Conservation (phyloP, 2,329 filamentous ascomycete genomes). For the Aspergillus cejpii region DNA sequence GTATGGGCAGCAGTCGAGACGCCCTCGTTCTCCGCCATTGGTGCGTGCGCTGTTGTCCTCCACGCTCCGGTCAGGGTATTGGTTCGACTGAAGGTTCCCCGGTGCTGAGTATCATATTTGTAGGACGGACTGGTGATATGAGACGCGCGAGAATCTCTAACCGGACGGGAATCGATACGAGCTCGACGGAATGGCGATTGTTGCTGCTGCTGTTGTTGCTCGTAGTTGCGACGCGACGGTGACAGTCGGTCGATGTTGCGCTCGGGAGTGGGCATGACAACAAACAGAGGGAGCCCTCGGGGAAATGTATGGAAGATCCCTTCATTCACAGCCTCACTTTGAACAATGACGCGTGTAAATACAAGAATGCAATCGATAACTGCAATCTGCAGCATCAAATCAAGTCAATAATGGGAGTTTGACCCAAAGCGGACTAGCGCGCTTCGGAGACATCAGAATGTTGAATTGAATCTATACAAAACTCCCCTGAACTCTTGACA, state of each 20-base stretch:
- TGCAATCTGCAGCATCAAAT: constrained; percentile 5
- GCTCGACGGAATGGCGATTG: constrained; percentile 31
- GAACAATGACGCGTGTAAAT: constrained; percentile 9
- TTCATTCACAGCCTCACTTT: constrained; percentile 6
- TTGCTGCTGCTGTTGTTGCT: constrained; percentile 22
- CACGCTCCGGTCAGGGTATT: constrained; percentile 38
- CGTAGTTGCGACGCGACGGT: constrained; percentile 26
- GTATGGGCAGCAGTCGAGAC: constrained; percentile 11
- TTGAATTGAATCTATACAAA: neutral
- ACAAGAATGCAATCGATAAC: constrained; percentile 1
- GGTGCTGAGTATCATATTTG: constrained; percentile 26
- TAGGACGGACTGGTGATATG: constrained; percentile 25
- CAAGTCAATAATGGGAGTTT: constrained; percentile 3
- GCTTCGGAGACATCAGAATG: constrained; percentile 15
- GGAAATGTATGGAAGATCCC: constrained; percentile 1
- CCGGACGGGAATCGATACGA: constrained; percentile 18
- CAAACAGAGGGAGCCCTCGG: constrained; percentile 10
- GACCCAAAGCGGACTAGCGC: constrained; percentile 17
- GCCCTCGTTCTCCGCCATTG: constrained; percentile 24
- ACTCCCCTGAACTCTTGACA: no score
- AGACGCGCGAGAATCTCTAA: constrained; percentile 25
- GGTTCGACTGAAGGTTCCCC: constrained; percentile 31
- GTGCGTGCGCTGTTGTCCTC: constrained; percentile 27
- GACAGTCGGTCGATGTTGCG: constrained; percentile 23
- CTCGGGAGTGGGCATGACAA: constrained; percentile 32